Conservation (phyloP, 805 yeast genomes). For the Zygotorulaspora danielsina region DNA sequence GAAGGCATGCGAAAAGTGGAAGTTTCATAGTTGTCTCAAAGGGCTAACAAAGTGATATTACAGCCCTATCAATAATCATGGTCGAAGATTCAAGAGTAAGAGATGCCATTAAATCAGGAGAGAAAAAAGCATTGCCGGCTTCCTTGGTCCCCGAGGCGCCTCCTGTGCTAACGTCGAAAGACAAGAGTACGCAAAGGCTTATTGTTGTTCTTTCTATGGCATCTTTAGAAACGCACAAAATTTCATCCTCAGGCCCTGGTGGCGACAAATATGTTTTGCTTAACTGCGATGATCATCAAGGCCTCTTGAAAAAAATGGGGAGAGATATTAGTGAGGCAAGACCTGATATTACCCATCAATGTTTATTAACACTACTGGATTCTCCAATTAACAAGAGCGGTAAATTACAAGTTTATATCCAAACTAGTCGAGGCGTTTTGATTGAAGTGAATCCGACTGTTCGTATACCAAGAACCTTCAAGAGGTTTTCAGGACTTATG, state of each 20-base stretch:
- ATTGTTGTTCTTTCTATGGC: slow-evolving; percentile 96
- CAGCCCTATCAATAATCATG: too few relatives aligned
- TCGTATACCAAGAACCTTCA: slow-evolving; percentile 96
- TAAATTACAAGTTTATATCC: slow-evolving; percentile 90
- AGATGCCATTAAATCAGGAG: slow-evolving; percentile 39
- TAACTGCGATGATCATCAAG: slow-evolving; percentile 98
- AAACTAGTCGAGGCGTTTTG: slow-evolving; percentile 90
- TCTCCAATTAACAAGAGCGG: slow-evolving; percentile 99
- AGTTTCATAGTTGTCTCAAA: neutral
- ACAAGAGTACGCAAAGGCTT: slow-evolving; percentile 79
- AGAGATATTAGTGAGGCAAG: slow-evolving; percentile 97
- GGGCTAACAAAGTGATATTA: too few relatives aligned
- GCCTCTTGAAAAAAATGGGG: slow-evolving; percentile 89
- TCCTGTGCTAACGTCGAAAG: slow-evolving; percentile 70
- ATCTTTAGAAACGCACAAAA: slow-evolving; percentile 89
- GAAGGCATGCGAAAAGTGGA: too few relatives aligned
- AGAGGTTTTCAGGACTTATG: slow-evolving; percentile 96
- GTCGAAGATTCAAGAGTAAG: slow-evolving; percentile 47
- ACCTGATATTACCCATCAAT: slow-evolving; percentile 99
- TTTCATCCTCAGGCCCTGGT: slow-evolving; percentile 69
- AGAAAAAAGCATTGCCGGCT: slow-evolving; percentile 49
- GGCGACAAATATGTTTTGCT: slow-evolving; percentile 90
- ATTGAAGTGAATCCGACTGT: slow-evolving; percentile 95
- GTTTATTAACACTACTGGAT: slow-evolving; percentile 87
- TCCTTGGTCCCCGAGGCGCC: slow-evolving; percentile 88